A percentile compares a stretch with the other conserved stretches of the same genome.
These are phyloP conservation scores for Trichoderma sp. DNA, from an alignment of 2,329 filamentous ascomycete genomes.

Conservation along the genomic window DNA sequence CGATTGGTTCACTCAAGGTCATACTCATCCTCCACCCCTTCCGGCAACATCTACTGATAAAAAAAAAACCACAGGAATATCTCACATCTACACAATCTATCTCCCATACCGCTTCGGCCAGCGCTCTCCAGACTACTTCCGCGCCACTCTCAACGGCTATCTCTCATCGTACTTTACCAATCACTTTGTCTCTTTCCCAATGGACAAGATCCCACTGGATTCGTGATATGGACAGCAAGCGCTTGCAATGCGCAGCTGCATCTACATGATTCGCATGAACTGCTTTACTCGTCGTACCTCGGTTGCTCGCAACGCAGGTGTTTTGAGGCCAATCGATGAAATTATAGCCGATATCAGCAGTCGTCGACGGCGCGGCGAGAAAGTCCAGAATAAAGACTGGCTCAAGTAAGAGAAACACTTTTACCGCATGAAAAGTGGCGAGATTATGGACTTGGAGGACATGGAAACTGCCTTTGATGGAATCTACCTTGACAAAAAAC, in stretches of 20 bases:
- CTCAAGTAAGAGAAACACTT: background rate
- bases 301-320: background rate
- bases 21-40: background rate
- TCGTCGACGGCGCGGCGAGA: background rate
- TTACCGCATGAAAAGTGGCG: background rate
- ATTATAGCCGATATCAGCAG: background rate
- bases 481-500: background rate
- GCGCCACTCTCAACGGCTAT: conserved; percentile 8
- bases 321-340: background rate
- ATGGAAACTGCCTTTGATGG: conserved; percentile 11
- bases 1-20: conserved; percentile 6
- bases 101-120: conserved; percentile 11
- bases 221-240: background rate
- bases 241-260: background rate
- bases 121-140: conserved; percentile 1
- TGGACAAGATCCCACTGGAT: background rate
- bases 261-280: conserved; percentile 17
- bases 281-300: conserved; percentile 2
- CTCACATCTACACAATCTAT: conserved; percentile 7
- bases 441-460: conserved; percentile 7
- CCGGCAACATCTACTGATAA: background rate
- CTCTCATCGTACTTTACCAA: conserved; percentile 2
- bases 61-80: background rate
- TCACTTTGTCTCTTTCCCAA: background rate
- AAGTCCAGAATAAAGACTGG: background rate